phyloP scores from a whole-genome alignment of 306 rosid species.

The Cicer bijugum region DNA sequence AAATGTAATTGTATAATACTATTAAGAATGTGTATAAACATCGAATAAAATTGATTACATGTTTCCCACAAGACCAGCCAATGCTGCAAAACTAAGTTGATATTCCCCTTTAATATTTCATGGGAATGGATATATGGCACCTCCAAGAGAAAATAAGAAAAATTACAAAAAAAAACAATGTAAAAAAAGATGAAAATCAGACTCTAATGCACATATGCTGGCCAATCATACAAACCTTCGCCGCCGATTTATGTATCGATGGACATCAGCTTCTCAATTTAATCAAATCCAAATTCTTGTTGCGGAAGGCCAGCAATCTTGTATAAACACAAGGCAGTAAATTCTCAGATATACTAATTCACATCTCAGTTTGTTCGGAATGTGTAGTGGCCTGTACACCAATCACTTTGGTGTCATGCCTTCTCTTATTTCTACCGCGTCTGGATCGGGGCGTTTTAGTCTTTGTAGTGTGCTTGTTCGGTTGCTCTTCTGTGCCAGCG shows the following conservation, averaged over 20 bases:
- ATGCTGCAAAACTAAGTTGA: constrained; percentile 44
- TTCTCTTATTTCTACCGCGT: constrained; percentile 81
- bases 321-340: constrained; percentile 53
- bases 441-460: constrained; percentile 66
- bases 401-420: constrained; percentile 68
- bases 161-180: constrained; percentile 2
- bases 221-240: constrained; percentile 39
- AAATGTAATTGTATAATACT: constrained; percentile 52
- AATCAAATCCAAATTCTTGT: constrained; percentile 44
- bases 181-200: constrained; percentile 52
- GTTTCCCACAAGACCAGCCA: constrained; percentile 55
- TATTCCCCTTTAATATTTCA: constrained; percentile 49
- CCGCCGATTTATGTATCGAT: constrained; percentile 37
- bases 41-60: constrained; percentile 54
- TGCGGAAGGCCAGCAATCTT: constrained; percentile 48
- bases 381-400: constrained; percentile 66
- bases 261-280: constrained; percentile 47
- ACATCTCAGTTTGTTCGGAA: constrained; percentile 61
- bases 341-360: constrained; percentile 37
- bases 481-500: constrained; percentile 53
- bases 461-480: constrained; percentile 64
- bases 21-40: constrained; percentile 58
- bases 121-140: constrained; percentile 45
- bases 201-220: constrained; percentile 51
- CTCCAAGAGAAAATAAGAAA: constrained; percentile 41